Percentiles rank a stretch among this genome's conserved stretches.
Conservation (phyloP, 2,329 filamentous ascomycete genomes). For the Trichoderma guizhouense region DNA sequence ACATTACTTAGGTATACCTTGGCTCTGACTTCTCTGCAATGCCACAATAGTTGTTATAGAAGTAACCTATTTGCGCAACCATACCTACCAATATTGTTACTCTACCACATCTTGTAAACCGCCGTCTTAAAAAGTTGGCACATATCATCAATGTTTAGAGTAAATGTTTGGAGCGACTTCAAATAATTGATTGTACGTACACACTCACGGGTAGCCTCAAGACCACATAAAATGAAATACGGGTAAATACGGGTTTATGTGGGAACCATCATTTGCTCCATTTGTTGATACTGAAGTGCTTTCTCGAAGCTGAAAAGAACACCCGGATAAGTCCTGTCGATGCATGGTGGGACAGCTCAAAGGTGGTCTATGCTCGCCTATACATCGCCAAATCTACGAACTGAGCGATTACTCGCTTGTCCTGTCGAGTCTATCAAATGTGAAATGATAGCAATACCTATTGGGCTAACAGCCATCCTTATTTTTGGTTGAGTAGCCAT, state of each 20-base stretch:
- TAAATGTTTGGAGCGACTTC: neutral
- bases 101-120: neutral
- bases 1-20: neutral
- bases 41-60: neutral
- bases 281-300: neutral
- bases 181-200: neutral
- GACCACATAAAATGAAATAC: neutral
- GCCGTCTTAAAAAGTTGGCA: neutral
- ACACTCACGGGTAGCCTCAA: neutral
- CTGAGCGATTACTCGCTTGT: neutral
- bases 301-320: neutral
- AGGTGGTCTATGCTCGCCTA: neutral
- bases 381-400: neutral
- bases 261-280: too few species aligned
- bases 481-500: neutral
- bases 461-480: neutral
- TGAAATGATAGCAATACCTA: neutral
- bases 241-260: too few species aligned
- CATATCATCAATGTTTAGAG: neutral
- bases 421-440: neutral
- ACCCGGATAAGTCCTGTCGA: neutral
- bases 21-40: neutral
- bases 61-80: accelerated
- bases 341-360: neutral
- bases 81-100: neutral